phyloP scores from a whole-genome alignment of 2,329 filamentous ascomycete genomes.

The Trichoderma harzianum region DNA sequence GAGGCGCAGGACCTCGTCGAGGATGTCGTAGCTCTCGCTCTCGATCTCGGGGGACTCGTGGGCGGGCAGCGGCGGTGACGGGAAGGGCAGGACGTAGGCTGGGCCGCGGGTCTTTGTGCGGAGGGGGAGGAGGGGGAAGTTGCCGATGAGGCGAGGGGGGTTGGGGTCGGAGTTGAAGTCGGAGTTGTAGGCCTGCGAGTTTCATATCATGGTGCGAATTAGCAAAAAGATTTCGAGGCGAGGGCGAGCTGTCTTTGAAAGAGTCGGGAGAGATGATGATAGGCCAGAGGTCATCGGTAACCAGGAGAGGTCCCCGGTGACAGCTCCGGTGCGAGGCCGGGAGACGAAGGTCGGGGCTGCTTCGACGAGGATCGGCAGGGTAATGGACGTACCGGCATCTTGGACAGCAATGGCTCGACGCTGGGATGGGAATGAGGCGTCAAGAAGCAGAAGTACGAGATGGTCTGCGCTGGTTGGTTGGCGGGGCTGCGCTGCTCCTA shows the following conservation, averaged over 20 bases:
- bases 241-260: not conserved
- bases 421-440: constrained; percentile 16
- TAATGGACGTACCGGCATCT: constrained; percentile 45
- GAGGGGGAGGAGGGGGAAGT: constrained; percentile 91
- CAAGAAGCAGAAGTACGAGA: constrained; percentile 16
- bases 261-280: not conserved
- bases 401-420: constrained; percentile 32
- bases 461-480: constrained; percentile 18
- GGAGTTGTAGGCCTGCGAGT: constrained; percentile 84
- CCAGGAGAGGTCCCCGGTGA: not conserved
- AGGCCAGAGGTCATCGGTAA: not conserved
- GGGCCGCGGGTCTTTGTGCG: constrained; percentile 95
- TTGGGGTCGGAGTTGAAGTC: constrained; percentile 86
- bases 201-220: constrained; percentile 1
- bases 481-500: constrained; percentile 21
- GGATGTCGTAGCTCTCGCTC: constrained; percentile 89
- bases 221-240: constrained; percentile 22
- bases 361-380: constrained; percentile 15
- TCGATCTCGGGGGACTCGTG: constrained; percentile 72
- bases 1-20: constrained; percentile 87
- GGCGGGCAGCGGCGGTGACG: constrained; percentile 53
- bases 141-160: constrained; percentile 63
- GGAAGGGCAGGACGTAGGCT: constrained; percentile 74
- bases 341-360: not conserved
- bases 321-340: not conserved